These are phyloP conservation scores for Teunomyces barrocoloradensis DNA, from an alignment of 805 yeast species.

Conservation along the genomic window DNA sequence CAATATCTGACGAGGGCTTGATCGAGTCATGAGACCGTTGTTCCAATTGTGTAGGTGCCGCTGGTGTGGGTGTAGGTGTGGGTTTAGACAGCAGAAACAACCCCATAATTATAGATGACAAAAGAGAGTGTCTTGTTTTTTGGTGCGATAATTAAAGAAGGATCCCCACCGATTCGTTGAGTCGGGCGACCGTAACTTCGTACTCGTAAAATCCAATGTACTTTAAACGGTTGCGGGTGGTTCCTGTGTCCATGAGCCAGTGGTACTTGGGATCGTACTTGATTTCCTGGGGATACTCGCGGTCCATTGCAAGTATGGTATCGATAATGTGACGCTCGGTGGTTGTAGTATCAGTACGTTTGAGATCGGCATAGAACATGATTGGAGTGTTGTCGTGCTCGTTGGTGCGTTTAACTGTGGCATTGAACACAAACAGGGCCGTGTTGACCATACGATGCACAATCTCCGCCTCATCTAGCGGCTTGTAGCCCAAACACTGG, in stretches of 20 bases:
- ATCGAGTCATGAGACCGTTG: conserved; percentile 28
- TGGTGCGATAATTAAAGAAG: background rate
- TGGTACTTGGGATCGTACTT: conserved; percentile 23
- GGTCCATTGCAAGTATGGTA: conserved; percentile 25
- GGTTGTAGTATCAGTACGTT: conserved; percentile 11
- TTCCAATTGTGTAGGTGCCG: conserved; percentile 16
- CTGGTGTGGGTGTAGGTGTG: conserved; percentile 1
- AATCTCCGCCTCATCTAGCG: conserved; percentile 11
- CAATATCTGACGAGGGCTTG: conserved; percentile 22
- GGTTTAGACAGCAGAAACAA: conserved; percentile 13
- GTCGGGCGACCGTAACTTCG: conserved; percentile 23
- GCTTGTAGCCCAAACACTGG: conserved; percentile 6
- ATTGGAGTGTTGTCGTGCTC: conserved; percentile 8
- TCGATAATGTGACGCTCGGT: conserved; percentile 21
- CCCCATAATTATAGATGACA: conserved; percentile 12
- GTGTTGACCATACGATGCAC: conserved; percentile 24
- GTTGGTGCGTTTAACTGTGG: conserved; percentile 19
- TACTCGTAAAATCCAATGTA: conserved; percentile 23
- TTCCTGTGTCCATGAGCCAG: conserved; percentile 19
- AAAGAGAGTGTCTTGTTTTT: background rate
- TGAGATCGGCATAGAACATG: conserved; percentile 17
- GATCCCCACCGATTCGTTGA: conserved; percentile 22
- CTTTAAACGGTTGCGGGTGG: conserved; percentile 6
- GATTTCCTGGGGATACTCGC: conserved; percentile 18
- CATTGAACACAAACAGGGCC: conserved; percentile 29